Evolutionary conservation across 257 asterid species (phyloP).

Genomic region (Lycium barbarum): DNA sequence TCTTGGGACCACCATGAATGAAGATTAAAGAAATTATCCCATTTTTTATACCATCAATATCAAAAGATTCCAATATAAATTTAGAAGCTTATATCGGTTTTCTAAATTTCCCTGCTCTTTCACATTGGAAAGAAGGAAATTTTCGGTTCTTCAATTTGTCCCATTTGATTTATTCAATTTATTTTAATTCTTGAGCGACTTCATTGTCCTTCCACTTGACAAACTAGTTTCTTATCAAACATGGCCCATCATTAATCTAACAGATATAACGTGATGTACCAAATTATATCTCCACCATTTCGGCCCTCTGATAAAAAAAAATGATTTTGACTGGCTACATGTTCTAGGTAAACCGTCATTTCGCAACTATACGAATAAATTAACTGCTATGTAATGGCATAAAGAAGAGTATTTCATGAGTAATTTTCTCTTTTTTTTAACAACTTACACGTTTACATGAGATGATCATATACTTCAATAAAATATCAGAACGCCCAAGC

Average conservation of each 20-base stretch:
- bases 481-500: no score
- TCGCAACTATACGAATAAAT: background rate
- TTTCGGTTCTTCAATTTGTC: slow-evolving; percentile 19
- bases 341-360: background rate
- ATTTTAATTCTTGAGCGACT: slow-evolving; percentile 18
- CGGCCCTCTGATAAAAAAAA: background rate
- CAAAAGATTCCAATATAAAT: slow-evolving; percentile 49
- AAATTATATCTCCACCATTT: background rate
- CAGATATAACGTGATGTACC: background rate
- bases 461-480: no score
- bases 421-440: background rate
- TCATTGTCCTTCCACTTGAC: slow-evolving; percentile 22
- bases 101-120: slow-evolving; percentile 48
- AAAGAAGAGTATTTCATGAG: background rate
- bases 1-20: slow-evolving; percentile 51
- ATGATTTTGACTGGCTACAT: background rate
- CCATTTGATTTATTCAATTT: slow-evolving; percentile 22
- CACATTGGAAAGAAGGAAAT: slow-evolving; percentile 42
- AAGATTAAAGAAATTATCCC: slow-evolving; percentile 32
- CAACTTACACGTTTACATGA: no score
- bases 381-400: background rate
- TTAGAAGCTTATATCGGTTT: slow-evolving; percentile 33
- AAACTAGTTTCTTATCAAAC: background rate
- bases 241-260: background rate
- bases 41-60: slow-evolving; percentile 44